Evolutionary conservation across 306 rosid genomes (phyloP), one percentile per base, ranked within the genome.

Genomic region (Lathyrus oleraceus): DNA sequence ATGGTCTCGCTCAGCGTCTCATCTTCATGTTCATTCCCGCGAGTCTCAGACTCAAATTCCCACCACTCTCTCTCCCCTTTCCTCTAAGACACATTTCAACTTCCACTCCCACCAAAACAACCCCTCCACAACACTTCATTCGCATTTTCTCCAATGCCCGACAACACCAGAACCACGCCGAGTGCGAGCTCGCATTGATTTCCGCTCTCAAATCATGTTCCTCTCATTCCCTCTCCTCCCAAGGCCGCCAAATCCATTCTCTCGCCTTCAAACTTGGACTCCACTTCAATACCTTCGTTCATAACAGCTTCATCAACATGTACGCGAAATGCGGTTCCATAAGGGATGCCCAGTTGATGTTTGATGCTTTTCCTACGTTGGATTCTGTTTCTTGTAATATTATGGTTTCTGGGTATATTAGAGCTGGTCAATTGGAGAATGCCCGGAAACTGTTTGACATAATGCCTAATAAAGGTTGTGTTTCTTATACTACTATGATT

Each of bases 401-500:
- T 21, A 90, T 94, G 96, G 30, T 91, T 6, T 65, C 81, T 12
- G 98, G 92, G 83, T 90, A 78, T 76, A 62, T 83, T 3, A 90
- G 76, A 85, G 69, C 62, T 32, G 88, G 92, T 20, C 87, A 67
- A 44, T 73, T 88, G 76, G 75, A 75, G 8, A 68, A 48, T 64
- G 98, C 96, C 6, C 92, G 89, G 75, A 75, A 69, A 12, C 16
- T 94, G 87, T 94, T 94, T 70, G 92, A 82, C 15, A 63, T 30
- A 82, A 94, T 86, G 91, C 95, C 96, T 10, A 9, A 12, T 3
- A 90, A 73, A 78, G 79, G 81, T 15, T 88, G 86, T 75, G 86
- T 94, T 39, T 87, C 98, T 12, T 93, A 87, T 65, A 90, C 98
- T 1, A 83, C 95, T 32, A 90, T 94, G 97, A 87, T 90, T 14